These are phyloP conservation scores for Sphaerostilbella broomeana DNA, from an alignment of 2,329 filamentous ascomycete species.

Conservation along the genomic window DNA sequence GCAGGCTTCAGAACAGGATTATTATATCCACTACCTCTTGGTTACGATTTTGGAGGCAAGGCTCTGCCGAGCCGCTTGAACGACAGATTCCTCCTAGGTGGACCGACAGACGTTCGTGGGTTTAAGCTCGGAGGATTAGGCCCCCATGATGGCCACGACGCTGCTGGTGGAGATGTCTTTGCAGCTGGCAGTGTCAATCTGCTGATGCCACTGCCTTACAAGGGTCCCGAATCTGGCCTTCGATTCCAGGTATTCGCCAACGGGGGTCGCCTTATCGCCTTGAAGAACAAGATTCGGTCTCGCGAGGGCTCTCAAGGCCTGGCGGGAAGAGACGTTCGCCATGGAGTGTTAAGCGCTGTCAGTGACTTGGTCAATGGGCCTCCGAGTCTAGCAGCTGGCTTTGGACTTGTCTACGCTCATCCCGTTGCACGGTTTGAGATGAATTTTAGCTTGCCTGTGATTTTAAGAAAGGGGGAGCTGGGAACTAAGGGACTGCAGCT, in stretches of 20 bases:
- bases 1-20: conserved; percentile 75
- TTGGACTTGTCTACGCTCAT: conserved; percentile 92
- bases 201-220: conserved; percentile 74
- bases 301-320: conserved; percentile 32
- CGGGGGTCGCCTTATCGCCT: conserved; percentile 73
- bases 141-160: conserved; percentile 77
- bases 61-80: conserved; percentile 73
- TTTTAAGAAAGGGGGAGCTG: conserved; percentile 75
- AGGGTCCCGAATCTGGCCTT: conserved; percentile 76
- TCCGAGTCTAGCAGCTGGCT: conserved; percentile 78
- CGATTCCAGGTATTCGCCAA: conserved; percentile 89
- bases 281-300: conserved; percentile 53
- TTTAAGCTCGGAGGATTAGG: conserved; percentile 88
- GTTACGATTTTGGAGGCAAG: conserved; percentile 42
- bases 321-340: conserved; percentile 39
- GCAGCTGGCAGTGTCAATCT: conserved; percentile 83
- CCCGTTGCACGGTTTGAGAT: conserved; percentile 90
- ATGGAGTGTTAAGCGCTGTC: conserved; percentile 55
- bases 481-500: conserved; percentile 87
- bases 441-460: conserved; percentile 86
- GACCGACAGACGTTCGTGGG: conserved; percentile 88
- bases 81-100: conserved; percentile 91
- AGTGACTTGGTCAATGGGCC: conserved; percentile 65
- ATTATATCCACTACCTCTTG: conserved; percentile 71
- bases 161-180: conserved; percentile 86